Conservation (phyloP, 768 basidiomycete species). For the Holtermanniella nyarrowii region DNA sequence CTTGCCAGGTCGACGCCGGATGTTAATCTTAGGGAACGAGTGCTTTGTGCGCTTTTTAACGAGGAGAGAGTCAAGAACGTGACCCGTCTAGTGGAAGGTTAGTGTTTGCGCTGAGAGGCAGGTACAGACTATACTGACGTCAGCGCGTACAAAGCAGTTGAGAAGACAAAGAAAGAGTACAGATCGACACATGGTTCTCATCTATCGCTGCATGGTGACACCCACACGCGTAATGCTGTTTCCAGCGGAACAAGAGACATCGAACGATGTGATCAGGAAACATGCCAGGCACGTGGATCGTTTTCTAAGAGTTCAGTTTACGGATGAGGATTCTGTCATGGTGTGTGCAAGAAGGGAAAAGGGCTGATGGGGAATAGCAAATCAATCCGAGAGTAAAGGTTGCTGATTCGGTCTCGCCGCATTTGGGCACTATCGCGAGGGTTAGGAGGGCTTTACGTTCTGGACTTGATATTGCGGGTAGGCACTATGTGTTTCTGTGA, state of each 20-base stretch:
- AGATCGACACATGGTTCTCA: not conserved
- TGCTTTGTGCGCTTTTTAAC: conserved; percentile 8
- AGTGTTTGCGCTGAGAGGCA: not conserved
- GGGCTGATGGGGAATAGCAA: conserved; percentile 8
- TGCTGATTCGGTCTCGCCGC: conserved; percentile 6
- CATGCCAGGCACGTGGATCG: conserved; percentile 12
- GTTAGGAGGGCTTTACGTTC: conserved; percentile 8
- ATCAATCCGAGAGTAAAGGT: conserved; percentile 12
- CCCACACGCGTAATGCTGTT: conserved; percentile 18
- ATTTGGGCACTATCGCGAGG: conserved; percentile 11
- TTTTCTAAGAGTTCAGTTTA: conserved; percentile 23
- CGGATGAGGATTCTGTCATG: conserved; percentile 10
- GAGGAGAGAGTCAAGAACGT: conserved; percentile 13
- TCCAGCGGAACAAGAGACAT: conserved; percentile 18
- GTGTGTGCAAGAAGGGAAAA: not conserved
- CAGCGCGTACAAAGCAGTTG: not conserved
- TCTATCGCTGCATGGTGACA: conserved; percentile 15
- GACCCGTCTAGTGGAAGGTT: conserved; percentile 4
- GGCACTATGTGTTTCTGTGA: conserved; percentile 10
- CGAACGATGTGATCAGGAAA: conserved; percentile 12
- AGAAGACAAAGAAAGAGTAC: not conserved
- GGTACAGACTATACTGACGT: not conserved
- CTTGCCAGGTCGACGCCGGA: not conserved
- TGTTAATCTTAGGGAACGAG: conserved; percentile 1
- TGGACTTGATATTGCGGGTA: conserved; percentile 10